A percentile compares a stretch with the other conserved stretches of the same genome.
These are phyloP conservation scores for Fusarium nematophilum DNA, from an alignment of 2,329 filamentous ascomycete genomes.

Conservation along the genomic window DNA sequence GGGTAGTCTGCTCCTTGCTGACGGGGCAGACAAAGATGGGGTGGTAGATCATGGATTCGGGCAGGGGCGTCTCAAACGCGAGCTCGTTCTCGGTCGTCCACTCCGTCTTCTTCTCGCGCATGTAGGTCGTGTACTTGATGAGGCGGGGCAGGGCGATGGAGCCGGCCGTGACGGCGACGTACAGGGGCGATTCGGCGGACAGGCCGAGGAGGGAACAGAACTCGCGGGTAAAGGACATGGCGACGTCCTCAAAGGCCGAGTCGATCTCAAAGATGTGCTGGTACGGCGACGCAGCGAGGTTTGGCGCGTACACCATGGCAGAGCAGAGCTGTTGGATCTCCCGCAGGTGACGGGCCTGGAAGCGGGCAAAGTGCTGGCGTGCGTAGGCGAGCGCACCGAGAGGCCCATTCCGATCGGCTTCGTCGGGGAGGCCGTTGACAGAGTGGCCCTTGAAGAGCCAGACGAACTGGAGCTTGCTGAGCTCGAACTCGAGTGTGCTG, in stretches of 20 bases:
- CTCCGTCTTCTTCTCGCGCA: constrained; percentile 89
- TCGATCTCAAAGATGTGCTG: constrained; percentile 78
- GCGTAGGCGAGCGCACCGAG: constrained; percentile 81
- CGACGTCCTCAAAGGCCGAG: constrained; percentile 83
- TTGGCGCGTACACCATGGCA: constrained; percentile 82
- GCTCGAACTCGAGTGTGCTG: constrained; percentile 94
- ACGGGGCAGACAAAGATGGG: constrained; percentile 98
- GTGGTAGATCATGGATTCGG: constrained; percentile 79
- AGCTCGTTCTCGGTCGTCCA: constrained; percentile 95
- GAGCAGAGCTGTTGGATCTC: constrained; percentile 86
- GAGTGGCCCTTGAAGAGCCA: constrained; percentile 80
- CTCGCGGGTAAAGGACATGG: constrained; percentile 89
- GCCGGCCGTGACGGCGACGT: constrained; percentile 91
- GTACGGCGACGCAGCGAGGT: constrained; percentile 83
- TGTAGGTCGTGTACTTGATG: constrained; percentile 87
- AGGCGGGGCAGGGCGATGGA: constrained; percentile 90
- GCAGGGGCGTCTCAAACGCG: constrained; percentile 77
- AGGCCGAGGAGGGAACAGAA: constrained; percentile 93
- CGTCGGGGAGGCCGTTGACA: constrained; percentile 66
- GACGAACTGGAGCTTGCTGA: constrained; percentile 89
- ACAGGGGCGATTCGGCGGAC: constrained; percentile 91
- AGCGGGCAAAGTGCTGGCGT: constrained; percentile 76
- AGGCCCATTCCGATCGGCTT: constrained; percentile 63
- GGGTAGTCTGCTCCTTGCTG: constrained; percentile 94
- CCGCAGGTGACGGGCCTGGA: constrained; percentile 77